Percentiles rank a stretch among this genome's conserved stretches.
phyloP scores from a whole-genome alignment of 805 yeast genomes.

The Lipomyces oligophaga region DNA sequence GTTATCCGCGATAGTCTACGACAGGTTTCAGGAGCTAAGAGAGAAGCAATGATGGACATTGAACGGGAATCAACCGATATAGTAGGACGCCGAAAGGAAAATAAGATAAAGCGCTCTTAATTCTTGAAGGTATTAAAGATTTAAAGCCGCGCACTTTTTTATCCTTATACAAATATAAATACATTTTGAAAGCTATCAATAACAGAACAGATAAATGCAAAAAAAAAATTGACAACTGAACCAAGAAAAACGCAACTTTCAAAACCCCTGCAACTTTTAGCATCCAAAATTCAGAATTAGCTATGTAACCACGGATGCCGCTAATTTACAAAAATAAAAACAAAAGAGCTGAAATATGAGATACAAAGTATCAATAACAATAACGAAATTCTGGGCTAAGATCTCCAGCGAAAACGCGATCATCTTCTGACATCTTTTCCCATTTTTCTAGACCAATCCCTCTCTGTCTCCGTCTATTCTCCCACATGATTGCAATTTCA shows the following conservation, averaged over 20 bases:
- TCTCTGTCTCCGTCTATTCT: conserved; percentile 32
- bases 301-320: no score
- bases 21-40: conserved; percentile 71
- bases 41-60: conserved; percentile 92
- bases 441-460: conserved; percentile 29
- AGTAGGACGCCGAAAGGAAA: conserved; percentile 6
- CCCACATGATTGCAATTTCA: conserved; percentile 35
- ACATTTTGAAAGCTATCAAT: no score
- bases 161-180: neutral
- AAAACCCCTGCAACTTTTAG: no score
- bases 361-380: conserved; percentile 3
- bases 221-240: neutral
- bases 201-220: no score
- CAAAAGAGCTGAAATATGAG: no score
- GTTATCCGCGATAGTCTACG: conserved; percentile 71
- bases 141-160: neutral
- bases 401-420: conserved; percentile 16
- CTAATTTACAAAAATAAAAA: no score
- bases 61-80: conserved; percentile 57
- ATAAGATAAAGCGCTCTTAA: conserved; percentile 2
- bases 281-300: no score
- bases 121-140: conserved; percentile 2
- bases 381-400: conserved; percentile 16
- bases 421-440: conserved; percentile 21
- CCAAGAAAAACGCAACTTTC: neutral